Percentiles rank a stretch among this genome's conserved stretches.
phyloP scores from a whole-genome alignment of 2,329 filamentous ascomycete genomes.

The Alternaria dauci region DNA sequence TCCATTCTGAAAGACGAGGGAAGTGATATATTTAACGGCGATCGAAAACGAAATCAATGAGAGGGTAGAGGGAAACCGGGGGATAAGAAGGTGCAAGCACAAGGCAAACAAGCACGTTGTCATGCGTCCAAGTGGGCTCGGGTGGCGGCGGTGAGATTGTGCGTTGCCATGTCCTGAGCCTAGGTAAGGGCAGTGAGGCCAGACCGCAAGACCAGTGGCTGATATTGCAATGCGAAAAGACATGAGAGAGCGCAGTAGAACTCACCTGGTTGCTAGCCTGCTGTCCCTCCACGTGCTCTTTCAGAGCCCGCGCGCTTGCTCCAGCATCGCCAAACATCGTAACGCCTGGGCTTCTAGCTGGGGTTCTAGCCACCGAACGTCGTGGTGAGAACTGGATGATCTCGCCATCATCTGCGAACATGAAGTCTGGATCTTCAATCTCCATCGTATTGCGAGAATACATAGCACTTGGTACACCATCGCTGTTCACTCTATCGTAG shows the following conservation, averaged over 20 bases:
- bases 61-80: neutral
- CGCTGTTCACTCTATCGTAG: slow-evolving; percentile 51
- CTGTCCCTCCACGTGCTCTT: slow-evolving; percentile 54
- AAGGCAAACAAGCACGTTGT: neutral
- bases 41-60: neutral
- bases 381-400: slow-evolving; percentile 57
- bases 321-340: slow-evolving; percentile 42
- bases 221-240: slow-evolving; percentile 4
- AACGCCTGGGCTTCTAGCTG: slow-evolving; percentile 17
- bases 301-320: slow-evolving; percentile 52
- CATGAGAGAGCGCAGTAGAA: slow-evolving; percentile 22
- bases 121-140: neutral
- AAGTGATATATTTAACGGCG: neutral
- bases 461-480: slow-evolving; percentile 36
- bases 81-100: neutral
- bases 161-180: slow-evolving; percentile 2
- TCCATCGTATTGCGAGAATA: slow-evolving; percentile 55
- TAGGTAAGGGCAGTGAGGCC: neutral
- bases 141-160: slow-evolving; percentile 4
- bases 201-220: neutral
- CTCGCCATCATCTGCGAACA: slow-evolving; percentile 69
- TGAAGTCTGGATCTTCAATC: slow-evolving; percentile 62
- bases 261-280: slow-evolving; percentile 49
- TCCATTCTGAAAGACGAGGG: slow-evolving; percentile 5
- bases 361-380: slow-evolving; percentile 22